These are phyloP conservation scores for Setomelanomma holmii DNA, from an alignment of 2,329 filamentous ascomycete genomes.

Conservation along the genomic window DNA sequence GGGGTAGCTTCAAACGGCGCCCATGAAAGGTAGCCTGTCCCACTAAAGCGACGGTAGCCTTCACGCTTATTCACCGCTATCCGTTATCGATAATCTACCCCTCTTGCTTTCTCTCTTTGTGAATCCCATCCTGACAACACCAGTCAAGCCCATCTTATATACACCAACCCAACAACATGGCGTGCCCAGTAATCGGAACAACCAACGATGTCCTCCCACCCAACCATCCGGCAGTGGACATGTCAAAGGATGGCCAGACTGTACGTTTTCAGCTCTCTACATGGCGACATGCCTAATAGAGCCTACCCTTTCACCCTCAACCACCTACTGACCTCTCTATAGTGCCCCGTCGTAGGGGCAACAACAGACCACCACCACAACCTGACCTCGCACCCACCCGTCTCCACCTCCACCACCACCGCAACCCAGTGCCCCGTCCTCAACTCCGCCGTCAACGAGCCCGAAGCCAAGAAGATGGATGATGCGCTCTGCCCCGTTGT, in stretches of 20 bases:
- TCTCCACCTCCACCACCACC: constrained; percentile 34
- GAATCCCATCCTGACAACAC: background rate
- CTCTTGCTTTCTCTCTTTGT: background rate
- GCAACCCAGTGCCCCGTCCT: constrained; percentile 53
- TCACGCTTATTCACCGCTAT: constrained; percentile 4
- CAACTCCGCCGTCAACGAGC: constrained; percentile 46
- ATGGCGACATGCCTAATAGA: background rate
- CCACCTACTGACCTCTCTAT: constrained; percentile 1
- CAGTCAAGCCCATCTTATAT: background rate
- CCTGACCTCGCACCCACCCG: constrained; percentile 51
- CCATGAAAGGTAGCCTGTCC: background rate
- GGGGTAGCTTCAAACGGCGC: constrained; percentile 22
- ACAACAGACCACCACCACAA: constrained; percentile 55
- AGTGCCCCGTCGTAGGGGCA: constrained; percentile 56
- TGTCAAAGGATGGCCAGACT: constrained; percentile 48
- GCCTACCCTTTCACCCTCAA: constrained; percentile 1
- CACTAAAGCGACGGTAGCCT: background rate
- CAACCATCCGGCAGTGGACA: constrained; percentile 51
- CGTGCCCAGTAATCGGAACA: constrained; percentile 51
- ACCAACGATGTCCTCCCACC: constrained; percentile 54
- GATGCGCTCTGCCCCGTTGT: constrained; percentile 55
- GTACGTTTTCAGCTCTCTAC: constrained; percentile 13
- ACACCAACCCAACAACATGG: constrained; percentile 18
- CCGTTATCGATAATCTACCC: background rate
- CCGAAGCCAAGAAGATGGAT: constrained; percentile 48